phyloP scores from a whole-genome alignment of 306 rosid genomes.

The Echinosophora koreensis region DNA sequence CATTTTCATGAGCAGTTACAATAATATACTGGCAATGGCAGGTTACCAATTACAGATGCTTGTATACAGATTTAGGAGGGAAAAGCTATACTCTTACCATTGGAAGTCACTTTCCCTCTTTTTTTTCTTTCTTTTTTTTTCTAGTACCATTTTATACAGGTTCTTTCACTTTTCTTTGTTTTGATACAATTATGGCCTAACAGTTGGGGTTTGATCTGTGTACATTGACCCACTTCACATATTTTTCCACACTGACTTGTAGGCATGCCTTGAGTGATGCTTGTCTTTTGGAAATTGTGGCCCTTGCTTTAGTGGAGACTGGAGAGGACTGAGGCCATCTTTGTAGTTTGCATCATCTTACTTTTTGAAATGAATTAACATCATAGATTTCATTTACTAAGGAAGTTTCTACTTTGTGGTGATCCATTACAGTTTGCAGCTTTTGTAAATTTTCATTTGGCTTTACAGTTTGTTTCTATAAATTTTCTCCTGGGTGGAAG shows the following conservation, averaged over 20 bases:
- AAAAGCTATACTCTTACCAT: conserved; percentile 29
- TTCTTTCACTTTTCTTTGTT: conserved; percentile 34
- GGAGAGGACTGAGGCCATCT: conserved; percentile 28
- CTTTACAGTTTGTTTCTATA: conserved; percentile 36
- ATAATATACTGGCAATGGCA: conserved; percentile 39
- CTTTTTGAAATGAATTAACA: conserved; percentile 43
- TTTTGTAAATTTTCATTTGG: conserved; percentile 50
- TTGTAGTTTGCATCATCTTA: conserved; percentile 37
- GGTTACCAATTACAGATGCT: conserved; percentile 38
- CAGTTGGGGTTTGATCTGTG: conserved; percentile 36
- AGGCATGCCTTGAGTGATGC: conserved; percentile 49
- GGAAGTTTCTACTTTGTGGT: conserved; percentile 42
- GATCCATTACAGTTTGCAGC: conserved; percentile 40
- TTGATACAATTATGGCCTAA: conserved; percentile 46
- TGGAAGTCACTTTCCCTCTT: conserved; percentile 15
- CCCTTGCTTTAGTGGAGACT: conserved; percentile 36
- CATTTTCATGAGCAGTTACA: conserved; percentile 16
- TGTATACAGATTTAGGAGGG: conserved; percentile 46
- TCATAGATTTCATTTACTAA: conserved; percentile 47
- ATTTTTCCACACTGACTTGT: conserved; percentile 52
- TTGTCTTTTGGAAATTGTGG: conserved; percentile 50
- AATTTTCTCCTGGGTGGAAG: conserved; percentile 48
- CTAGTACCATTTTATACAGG: conserved; percentile 13
- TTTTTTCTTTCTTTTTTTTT: neutral
- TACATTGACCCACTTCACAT: conserved; percentile 43